Base-by-base conservation (phyloP, 805 yeast genomes). In the Lachancea nothofagi region DNA sequence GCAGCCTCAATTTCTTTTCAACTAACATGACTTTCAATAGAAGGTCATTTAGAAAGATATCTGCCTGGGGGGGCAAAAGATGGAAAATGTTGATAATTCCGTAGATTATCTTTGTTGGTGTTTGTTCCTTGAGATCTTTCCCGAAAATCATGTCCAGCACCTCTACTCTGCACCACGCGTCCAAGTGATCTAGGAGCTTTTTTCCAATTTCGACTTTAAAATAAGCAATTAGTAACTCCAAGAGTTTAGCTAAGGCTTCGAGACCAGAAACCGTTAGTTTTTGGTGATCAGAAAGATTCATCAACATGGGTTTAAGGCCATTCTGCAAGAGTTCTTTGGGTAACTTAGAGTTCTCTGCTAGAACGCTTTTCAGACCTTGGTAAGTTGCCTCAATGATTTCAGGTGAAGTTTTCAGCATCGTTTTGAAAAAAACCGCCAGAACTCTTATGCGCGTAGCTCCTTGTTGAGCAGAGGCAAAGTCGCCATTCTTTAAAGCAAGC, bases 201-300 rank as follows among this genome's bases (percentile, higher is more conserved):
- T 88, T 75, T 23, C 99, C 99, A 49, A 93, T 90, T 59, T 93
- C 99, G 14, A 94, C 97, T 58, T 94, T 83, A 70, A 93, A 93
- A 54, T 93, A 90, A 3, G 94, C 86, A 25, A 90, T 88, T 48
- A 93, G 67, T 17, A 94, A 67, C 54, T 90, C 96, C 29, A 93
- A 69, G 23, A 93, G 69, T 31, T 94, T 70, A 0, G 97, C 94
- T 17, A 93, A 68, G 0, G 97, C 96, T 54, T 90, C 96, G 14
- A 93, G 67, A 2, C 97, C 96, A 1, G 86, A 74, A 1, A 86
- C 93, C 0, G 96, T 85, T 35, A 93, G 67, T 42, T 90, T 82
- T 60, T 87, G 87, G 60, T 88, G 95, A 54, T 93, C 98, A 0
- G 97, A 86, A 22, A 93, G 67, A 51, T 90, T 90, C 89, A 90